Evolutionary conservation across 164 flowering plant genomes (phyloP).

Genomic region (Litsea cubeba): DNA sequence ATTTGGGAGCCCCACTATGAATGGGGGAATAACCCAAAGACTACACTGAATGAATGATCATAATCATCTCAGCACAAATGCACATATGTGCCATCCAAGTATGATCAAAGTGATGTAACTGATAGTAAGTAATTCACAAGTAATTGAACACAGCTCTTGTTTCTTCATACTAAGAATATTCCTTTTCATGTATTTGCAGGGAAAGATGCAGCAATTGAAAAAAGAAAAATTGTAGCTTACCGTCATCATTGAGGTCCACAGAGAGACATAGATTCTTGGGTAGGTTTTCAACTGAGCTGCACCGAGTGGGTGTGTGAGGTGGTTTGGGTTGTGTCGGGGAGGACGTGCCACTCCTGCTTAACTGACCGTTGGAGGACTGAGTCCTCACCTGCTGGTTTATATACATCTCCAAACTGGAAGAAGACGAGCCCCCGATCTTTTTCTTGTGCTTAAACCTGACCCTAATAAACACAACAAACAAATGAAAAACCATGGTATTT

Average conservation of each 20-base stretch:
- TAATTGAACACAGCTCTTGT: not conserved
- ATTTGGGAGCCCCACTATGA: too few relatives aligned
- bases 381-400: conserved; percentile 35
- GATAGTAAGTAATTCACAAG: not conserved
- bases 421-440: conserved; percentile 27
- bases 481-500: not conserved
- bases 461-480: conserved; percentile 20
- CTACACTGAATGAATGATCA: not conserved
- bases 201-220: not conserved
- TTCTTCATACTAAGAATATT: too few relatives aligned
- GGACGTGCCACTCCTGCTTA: conserved; percentile 29
- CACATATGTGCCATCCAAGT: not conserved
- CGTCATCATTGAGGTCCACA: conserved; percentile 45
- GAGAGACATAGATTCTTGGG: conserved; percentile 21
- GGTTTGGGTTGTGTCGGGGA: conserved; percentile 40
- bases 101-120: not conserved
- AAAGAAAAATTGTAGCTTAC: conserved; percentile 19
- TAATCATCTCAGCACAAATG: not conserved
- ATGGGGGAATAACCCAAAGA: too few relatives aligned
- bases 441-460: conserved; percentile 47
- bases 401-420: conserved; percentile 38
- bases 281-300: conserved; percentile 32
- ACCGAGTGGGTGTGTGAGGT: conserved; percentile 20
- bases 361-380: conserved; percentile 32
- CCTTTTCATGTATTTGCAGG: not conserved